Evolutionary conservation across 441 rosid species (phyloP).

Genomic region (Flueggea neowawraea): DNA sequence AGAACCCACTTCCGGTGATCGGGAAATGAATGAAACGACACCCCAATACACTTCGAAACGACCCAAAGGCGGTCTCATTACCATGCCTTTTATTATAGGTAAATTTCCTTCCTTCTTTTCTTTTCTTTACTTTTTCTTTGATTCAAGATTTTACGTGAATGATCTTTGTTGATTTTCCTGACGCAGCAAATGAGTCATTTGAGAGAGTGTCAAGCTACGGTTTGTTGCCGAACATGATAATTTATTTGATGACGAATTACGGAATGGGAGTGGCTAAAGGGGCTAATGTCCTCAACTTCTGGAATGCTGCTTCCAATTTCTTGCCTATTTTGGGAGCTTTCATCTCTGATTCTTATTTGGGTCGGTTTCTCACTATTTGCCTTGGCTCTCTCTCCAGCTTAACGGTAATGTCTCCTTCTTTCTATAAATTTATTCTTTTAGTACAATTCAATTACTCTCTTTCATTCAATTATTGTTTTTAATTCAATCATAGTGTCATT

Average conservation of each 20-base stretch:
- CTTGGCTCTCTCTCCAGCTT: slow-evolving; percentile 61
- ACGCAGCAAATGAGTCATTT: slow-evolving; percentile 70
- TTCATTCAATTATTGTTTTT: too few relatives aligned
- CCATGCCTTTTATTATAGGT: slow-evolving; percentile 93
- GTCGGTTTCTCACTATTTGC: slow-evolving; percentile 72
- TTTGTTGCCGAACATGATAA: slow-evolving; percentile 63
- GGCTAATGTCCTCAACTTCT: slow-evolving; percentile 53
- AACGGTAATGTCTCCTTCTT: slow-evolving; percentile 32
- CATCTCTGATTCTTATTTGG: slow-evolving; percentile 73
- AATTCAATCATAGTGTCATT: too few relatives aligned
- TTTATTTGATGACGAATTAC: slow-evolving; percentile 64
- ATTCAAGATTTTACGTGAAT: not conserved
- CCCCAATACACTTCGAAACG: slow-evolving; percentile 13
- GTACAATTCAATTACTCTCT: not conserved
- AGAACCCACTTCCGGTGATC: slow-evolving; percentile 30
- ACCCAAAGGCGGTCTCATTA: slow-evolving; percentile 69
- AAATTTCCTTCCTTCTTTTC: not conserved
- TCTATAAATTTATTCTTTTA: not conserved
- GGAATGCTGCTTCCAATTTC: slow-evolving; percentile 79
- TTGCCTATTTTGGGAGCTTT: slow-evolving; percentile 71
- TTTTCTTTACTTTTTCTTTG: not conserved
- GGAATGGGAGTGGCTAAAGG: slow-evolving; percentile 43
- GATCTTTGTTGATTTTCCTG: not conserved
- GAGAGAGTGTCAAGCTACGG: slow-evolving; percentile 89
- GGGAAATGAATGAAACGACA: slow-evolving; percentile 14